phyloP scores from a whole-genome alignment of 1,139 yeast genomes.

The Taphrina wiesneri region DNA sequence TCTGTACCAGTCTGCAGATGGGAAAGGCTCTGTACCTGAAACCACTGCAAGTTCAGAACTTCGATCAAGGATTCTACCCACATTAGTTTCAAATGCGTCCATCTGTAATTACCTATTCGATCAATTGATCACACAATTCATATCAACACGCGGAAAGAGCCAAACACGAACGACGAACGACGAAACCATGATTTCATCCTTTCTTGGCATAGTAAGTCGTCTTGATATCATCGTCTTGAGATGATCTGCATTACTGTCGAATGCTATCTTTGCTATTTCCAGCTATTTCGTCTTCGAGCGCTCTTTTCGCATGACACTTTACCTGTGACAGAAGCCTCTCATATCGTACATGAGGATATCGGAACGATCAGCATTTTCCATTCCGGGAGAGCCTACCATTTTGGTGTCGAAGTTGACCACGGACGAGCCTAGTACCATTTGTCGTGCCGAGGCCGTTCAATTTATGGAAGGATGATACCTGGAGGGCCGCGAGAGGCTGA shows the following conservation, averaged over 20 bases:
- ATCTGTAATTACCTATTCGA: not conserved
- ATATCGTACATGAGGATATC: not conserved
- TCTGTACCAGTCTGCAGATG: too few species aligned
- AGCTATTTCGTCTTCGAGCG: not conserved
- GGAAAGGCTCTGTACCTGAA: too few species aligned
- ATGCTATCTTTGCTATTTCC: not conserved
- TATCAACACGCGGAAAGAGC: not conserved
- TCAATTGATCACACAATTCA: not conserved
- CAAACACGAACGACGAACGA: not conserved
- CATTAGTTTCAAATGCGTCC: too few species aligned
- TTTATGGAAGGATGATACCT: slow-evolving; percentile 7
- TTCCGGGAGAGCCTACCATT: not conserved
- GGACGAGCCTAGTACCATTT: too few species aligned
- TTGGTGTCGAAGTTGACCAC: too few species aligned
- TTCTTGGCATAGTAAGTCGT: not conserved
- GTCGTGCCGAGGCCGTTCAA: too few species aligned
- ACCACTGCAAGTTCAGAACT: too few species aligned
- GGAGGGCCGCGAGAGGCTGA: slow-evolving; percentile 7
- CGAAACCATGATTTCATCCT: not conserved
- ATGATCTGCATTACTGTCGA: not conserved
- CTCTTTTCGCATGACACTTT: not conserved
- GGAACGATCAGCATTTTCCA: not conserved
- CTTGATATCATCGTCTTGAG: not conserved
- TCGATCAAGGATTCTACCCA: too few species aligned
- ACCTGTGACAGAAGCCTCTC: not conserved